Base-by-base conservation (phyloP, 805 yeast species). In the Metschnikowia orientalis region DNA sequence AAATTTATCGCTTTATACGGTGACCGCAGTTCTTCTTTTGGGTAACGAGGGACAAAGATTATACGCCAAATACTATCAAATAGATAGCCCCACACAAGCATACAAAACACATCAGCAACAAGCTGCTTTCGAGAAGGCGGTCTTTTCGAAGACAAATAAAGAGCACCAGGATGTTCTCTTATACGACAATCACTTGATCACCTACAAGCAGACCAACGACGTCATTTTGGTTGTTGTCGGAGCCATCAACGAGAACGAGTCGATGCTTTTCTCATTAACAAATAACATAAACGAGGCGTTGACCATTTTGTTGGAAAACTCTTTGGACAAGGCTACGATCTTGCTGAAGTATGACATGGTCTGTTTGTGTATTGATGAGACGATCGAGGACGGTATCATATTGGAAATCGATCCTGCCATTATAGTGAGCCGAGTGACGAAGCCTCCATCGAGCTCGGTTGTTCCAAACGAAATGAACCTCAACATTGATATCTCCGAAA, bases 371-470 rank as follows among this genome's bases (percentile, higher is more conserved):
- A 74, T 89, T 26, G 98, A 92, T 58, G 97, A 92, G 61, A 73
- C 94, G 7, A 69, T 92, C 30, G 98, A 92, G 55, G 95, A 89
- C 54, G 98, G 97, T 24, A 77, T 92, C 43, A 78, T 92, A 36
- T 71, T 92, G 47, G 97, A 92, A 58, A 81, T 88, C 17, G 97
- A 92, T 51, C 79, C 95, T 4, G 76, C 81, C 21, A 78, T 85
- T 25, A 84, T 92, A 47, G 89, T 90, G 2, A 76, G 94, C 10
- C 76, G 98, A 61, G 95, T 89, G 16, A 84, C 97, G n/a, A 75
- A 77, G 39, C 79, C 92, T 19, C 95, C 96, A 28, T 60, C 48
- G 19, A 44, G 44, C 14, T 41, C 53, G n/a, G 47, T 44, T 32
- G 50, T 47, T 26, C 41, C 77, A 20, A 77, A 71, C 44, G 95